Base-by-base conservation (phyloP, 441 rosid species). In the Jatropha multifida region DNA sequence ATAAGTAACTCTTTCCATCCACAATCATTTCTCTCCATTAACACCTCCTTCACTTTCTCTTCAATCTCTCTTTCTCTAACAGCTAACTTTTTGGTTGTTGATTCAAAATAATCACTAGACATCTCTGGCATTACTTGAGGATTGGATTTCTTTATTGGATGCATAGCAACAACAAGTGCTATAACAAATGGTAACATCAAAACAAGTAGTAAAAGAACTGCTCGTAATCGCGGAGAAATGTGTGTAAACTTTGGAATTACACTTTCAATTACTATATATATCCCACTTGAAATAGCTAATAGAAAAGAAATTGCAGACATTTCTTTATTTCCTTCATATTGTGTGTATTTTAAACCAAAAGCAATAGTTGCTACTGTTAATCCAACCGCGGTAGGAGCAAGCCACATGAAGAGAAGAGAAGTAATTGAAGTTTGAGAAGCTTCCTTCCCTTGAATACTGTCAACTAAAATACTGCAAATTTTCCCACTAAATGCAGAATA, bases 401-500 rank as follows among this genome's bases (percentile, higher is more conserved):
- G 58, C 63, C 76, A 76, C 14, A 54, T 70, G 26, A 82, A 56
- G 59, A 79, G 59, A 41, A 79, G 76, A 68, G 71, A 76, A 37
- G 44, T 56, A 26, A 23, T 40, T 2, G 81, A 58, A 78, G 68
- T 60, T 68, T 26, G 41, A 55, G 79, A 78, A 60, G 9, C 37
- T 61, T 71, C 72, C 37, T 44, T 32, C 15, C 79, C 77, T 54
- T 62, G 65, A 68, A 78, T 72, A 14, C 77, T 74, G 68, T 72
- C 75, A 64, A 72, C 72, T 32, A 81, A 15, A 7, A 62, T 48
- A 65, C 59, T 52, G 71, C 74, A 77, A 12, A 79, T 37, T 70
- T 73, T 75, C 14, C 73, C 77, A 46, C 73, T 75, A 44, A 81
- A 65, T 3, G 81, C 78, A 5, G 77, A 76, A 76, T 81, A 81